These are phyloP conservation scores for Pleurotus pulmonarius DNA, from an alignment of 768 basidiomycete genomes.

Conservation along the genomic window DNA sequence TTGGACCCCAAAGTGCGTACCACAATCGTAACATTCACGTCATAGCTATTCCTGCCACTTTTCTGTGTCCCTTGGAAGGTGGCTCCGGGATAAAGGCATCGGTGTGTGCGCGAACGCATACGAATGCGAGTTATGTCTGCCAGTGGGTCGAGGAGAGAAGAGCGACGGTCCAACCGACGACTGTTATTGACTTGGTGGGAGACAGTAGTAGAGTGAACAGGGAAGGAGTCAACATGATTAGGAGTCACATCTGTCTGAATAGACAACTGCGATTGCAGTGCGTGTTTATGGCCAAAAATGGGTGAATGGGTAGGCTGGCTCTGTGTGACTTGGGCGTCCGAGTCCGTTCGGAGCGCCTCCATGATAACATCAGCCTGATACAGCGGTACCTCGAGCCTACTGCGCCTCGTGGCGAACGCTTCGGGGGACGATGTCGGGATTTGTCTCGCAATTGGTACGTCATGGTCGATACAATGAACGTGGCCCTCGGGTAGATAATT, in stretches of 20 bases:
- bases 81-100: constrained; percentile 85
- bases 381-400: constrained; percentile 7
- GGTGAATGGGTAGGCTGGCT: neutral
- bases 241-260: neutral
- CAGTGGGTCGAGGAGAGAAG: constrained; percentile 45
- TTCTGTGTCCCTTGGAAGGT: constrained; percentile 90
- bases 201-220: constrained; percentile 10
- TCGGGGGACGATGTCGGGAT: constrained; percentile 18
- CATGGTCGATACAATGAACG: constrained; percentile 16
- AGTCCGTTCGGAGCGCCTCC: neutral
- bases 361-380: neutral
- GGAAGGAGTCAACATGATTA: constrained; percentile 1
- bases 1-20: constrained; percentile 45
- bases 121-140: constrained; percentile 76
- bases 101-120: constrained; percentile 65
- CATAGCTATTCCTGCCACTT: constrained; percentile 90
- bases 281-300: neutral
- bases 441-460: constrained; percentile 18
- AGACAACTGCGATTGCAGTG: neutral
- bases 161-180: constrained; percentile 14
- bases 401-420: constrained; percentile 27
- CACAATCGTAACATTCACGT: constrained; percentile 88
- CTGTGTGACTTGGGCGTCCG: neutral
- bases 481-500: constrained; percentile 21
- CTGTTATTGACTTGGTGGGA: constrained; percentile 13